Evolutionary conservation across 768 basidiomycete genomes (phyloP), one percentile per base, ranked within the genome.

Genomic region (Tricholoma saponaceum): DNA sequence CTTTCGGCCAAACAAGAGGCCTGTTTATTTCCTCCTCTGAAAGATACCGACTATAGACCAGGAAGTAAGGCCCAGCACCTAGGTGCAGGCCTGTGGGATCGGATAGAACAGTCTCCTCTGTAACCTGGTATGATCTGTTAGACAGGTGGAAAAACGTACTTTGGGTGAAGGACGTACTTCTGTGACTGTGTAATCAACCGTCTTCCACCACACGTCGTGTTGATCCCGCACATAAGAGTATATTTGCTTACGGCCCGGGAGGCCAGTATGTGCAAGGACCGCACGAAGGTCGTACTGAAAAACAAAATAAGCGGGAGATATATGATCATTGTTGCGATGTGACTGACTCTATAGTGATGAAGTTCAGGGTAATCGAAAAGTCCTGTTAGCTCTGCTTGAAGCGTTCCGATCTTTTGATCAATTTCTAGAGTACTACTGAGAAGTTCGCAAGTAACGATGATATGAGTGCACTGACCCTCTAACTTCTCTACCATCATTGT

Each of bases 241-340:
- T 8, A 90, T 73, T 63, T 91, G 87, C 56, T 81, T 89, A 47
- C 92, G 76, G 8, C 91, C 91, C 41, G 84, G 86, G 30, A 90
- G 71, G 4, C 91, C 91, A 10, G 88, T 89, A 62, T 92, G 88
- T 47, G 90, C 76, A 37, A 92, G 76, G 4, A 92, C 90, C 7
- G 81, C 86, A 2, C 89, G 86, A 22, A 94, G 81, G 60, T 92
- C 89, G 64, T 92, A 94, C 90, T 92, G 41, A 10, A n/a, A 46
- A 3, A 54, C 47, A 20, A 35, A 12, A 39, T 14, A 33, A 53
- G 10, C 30, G 51, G 51, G 20, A 8, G 51, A 4, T 25, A 20
- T 22, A n/a, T 25, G 28, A 32, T 44, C 16, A 54, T 22, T 10
- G 20, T 18, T 22, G 16, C 18, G 53, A 12, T 20, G 26, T 9